These are phyloP conservation scores for Paramecium biaurelia DNA, from an alignment of 73 alveolate species.

Conservation along the genomic window DNA sequence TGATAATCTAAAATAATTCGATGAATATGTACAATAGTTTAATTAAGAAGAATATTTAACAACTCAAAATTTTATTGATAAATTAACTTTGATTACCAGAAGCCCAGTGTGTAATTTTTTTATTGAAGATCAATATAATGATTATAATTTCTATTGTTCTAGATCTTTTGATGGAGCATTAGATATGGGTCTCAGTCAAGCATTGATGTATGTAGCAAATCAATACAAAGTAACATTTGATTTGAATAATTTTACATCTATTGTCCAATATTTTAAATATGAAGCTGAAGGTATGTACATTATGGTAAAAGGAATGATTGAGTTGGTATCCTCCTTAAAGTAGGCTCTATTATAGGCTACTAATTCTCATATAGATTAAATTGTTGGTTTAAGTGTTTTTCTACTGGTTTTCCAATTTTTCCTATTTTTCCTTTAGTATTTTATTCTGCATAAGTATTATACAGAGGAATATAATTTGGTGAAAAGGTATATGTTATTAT, in stretches of 20 bases:
- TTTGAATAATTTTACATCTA: conserved; percentile 18
- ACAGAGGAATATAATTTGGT: background rate
- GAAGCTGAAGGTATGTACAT: conserved; percentile 31
- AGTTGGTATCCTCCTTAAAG: background rate
- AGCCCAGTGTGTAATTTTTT: background rate
- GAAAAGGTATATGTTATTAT: conserved; percentile 12
- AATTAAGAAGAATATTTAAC: background rate
- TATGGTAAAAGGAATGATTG: background rate
- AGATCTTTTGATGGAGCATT: conserved; percentile 23
- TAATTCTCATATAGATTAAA: background rate
- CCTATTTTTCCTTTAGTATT: background rate
- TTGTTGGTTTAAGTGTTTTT: background rate
- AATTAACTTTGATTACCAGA: background rate
- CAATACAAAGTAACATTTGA: background rate
- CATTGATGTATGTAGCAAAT: background rate
- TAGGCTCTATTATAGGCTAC: conserved; percentile 4
- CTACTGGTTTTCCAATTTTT: background rate
- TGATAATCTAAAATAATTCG: background rate
- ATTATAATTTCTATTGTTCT: background rate
- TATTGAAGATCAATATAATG: background rate
- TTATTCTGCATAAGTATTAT: background rate
- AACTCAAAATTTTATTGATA: background rate
- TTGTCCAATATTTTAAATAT: background rate
- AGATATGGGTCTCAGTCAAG: background rate
- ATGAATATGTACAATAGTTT: background rate